These are phyloP conservation scores for Termitomyces titanicus DNA, from an alignment of 768 basidiomycete species.

Conservation along the genomic window DNA sequence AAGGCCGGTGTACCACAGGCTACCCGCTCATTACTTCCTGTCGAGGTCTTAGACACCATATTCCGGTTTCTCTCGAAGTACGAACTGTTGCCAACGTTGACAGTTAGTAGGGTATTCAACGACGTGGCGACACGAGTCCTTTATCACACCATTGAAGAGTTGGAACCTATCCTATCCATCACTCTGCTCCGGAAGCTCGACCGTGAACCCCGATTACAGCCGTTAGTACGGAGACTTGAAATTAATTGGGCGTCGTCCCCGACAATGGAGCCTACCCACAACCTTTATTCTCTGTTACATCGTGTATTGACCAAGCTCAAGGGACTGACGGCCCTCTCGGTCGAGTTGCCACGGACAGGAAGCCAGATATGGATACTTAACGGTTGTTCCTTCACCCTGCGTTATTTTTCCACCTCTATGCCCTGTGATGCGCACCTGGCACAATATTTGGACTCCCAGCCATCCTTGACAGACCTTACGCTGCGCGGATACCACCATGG, in stretches of 20 bases:
- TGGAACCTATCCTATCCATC: constrained; percentile 26
- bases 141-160: constrained; percentile 31
- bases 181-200: constrained; percentile 38
- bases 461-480: constrained; percentile 45
- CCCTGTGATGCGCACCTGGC: constrained; percentile 47
- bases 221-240: constrained; percentile 42
- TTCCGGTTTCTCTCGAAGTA: constrained; percentile 17
- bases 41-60: constrained; percentile 31
- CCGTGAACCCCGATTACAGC: constrained; percentile 30
- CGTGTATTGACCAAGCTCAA: constrained; percentile 36
- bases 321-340: constrained; percentile 36
- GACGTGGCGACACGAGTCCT: constrained; percentile 24
- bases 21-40: constrained; percentile 20
- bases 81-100: constrained; percentile 20
- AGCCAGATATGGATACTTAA: constrained; percentile 48
- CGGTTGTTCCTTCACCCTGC: constrained; percentile 39
- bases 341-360: constrained; percentile 45
- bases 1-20: neutral
- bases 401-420: constrained; percentile 52
- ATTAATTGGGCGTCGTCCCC: constrained; percentile 32
- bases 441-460: constrained; percentile 48
- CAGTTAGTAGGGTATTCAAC: constrained; percentile 25
- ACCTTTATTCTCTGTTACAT: constrained; percentile 49
- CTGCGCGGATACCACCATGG: constrained; percentile 48
- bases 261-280: constrained; percentile 32